Base-by-base conservation (phyloP, 139 green algal species). In the Ostreobium quekettii region DNA sequence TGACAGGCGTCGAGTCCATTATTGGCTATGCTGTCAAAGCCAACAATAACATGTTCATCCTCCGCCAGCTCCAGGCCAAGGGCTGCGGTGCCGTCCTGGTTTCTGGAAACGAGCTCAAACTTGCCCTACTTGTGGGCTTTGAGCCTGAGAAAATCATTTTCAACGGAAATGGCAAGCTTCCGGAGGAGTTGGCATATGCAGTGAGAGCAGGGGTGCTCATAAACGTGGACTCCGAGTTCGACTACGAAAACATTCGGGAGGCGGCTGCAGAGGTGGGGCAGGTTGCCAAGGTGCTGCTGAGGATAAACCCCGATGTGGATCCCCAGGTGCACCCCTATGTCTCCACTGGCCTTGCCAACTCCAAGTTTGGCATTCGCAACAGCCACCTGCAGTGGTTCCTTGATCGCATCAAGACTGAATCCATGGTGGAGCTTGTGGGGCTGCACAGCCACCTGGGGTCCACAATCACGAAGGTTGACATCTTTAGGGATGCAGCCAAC, bases 291-390 rank as follows among this genome's bases (percentile, higher is more conserved):
- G 79, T 95, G 57, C 77, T 98, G 60, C 86, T 98, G 64, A 84
- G 93, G 71, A 98, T 98, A 82, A 98, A 98, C 82, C 93, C 93
- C 6, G 93, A 98, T 69, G 90, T 98, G 1, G 93, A 98, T 85
- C 93, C 93, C 3, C 83, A 97, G 82, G 92, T 98, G 64, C 92
- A 98, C 80, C 76, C 90, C 22, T 98, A 98, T 71, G 85, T 98
- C 24, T 95, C 89, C 48, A 98, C 92, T 28, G 92, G 93, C 29
- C 80, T 97, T 72, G 91, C 93, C 15, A 88, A 76, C 76, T 93
- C 83, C 79, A 98, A 98, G 85, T 98, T 98, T 83, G 93, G 93
- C 76, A 98, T 98, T 77, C 85, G 93, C 73, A 98, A 98, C 83
- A 90, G 82, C 37, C 85, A 95, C 72, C 76, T 98, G 47, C 71